phyloP scores from a whole-genome alignment of 176 grass and related monocot species.

The Bolboschoenus planiculmis region DNA sequence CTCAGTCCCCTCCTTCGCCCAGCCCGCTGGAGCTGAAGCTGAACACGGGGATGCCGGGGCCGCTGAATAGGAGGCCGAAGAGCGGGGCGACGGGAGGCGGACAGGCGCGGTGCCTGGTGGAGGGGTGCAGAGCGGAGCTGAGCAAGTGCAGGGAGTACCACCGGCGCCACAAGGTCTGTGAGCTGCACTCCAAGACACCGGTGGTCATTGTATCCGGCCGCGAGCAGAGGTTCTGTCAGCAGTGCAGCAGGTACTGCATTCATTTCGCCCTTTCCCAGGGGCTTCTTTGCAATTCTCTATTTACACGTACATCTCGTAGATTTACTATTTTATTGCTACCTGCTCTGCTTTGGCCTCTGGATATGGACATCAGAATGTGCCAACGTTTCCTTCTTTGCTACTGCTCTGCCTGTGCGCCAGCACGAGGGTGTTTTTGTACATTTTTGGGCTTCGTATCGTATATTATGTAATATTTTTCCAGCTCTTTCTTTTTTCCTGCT shows the following conservation, averaged over 20 bases:
- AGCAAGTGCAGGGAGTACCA: conserved; percentile 89
- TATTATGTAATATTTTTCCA: neutral
- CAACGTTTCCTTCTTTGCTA: too few relatives aligned
- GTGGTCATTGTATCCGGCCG: conserved; percentile 68
- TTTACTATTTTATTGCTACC: conserved; percentile 12
- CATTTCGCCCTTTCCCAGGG: neutral
- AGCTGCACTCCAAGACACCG: conserved; percentile 86
- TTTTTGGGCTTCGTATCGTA: neutral
- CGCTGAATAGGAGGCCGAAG: conserved; percentile 5
- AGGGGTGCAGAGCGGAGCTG: conserved; percentile 81
- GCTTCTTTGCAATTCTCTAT: neutral
- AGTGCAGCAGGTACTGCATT: conserved; percentile 80
- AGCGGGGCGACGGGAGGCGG: neutral
- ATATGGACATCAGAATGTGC: conserved; percentile 12
- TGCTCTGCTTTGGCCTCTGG: neutral
- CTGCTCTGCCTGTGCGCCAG: too few relatives aligned
- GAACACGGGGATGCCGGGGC: conserved; percentile 21
- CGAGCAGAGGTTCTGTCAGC: conserved; percentile 96
- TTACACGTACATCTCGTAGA: neutral
- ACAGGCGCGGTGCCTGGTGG: conserved; percentile 62
- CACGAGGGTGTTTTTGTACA: neutral
- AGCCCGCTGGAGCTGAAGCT: conserved; percentile 93
- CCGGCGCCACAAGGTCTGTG: conserved; percentile 95
- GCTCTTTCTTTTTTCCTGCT: neutral
- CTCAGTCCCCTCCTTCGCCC: conserved; percentile 19